Conservation (phyloP, 2,329 filamentous ascomycete species). For the Penicillium sp. region DNA sequence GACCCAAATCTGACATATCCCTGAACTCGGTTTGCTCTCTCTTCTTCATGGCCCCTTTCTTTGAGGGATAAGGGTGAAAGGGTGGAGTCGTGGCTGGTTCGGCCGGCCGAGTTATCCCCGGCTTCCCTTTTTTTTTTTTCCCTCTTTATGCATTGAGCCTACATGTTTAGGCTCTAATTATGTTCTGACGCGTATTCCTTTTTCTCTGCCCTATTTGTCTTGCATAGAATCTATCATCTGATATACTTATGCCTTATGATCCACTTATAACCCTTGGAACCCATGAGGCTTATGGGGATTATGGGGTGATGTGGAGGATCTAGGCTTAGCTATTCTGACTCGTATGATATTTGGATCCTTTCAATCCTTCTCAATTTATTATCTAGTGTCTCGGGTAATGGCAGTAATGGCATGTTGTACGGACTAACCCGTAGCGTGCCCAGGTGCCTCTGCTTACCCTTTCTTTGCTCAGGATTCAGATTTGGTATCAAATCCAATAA, state of each 20-base stretch:
- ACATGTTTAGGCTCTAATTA: no score
- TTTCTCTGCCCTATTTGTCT: neutral
- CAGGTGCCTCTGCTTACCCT: neutral
- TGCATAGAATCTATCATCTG: neutral
- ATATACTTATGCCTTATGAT: neutral
- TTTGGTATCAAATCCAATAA: neutral
- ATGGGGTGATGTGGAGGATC: neutral
- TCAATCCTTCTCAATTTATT: neutral
- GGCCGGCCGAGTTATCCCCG: slow-evolving; percentile 6
- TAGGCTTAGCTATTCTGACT: neutral
- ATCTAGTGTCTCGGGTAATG: neutral
- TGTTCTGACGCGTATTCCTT: neutral
- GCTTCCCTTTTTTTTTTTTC: neutral
- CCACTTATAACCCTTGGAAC: neutral
- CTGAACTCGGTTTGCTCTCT: neutral
- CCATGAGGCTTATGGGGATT: neutral
- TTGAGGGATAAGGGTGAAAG: neutral
- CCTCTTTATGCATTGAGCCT: no score
- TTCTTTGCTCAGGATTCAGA: neutral
- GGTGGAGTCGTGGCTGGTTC: neutral
- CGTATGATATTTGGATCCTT: neutral
- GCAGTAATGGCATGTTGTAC: neutral
- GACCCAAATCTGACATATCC: neutral
- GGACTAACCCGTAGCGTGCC: neutral
- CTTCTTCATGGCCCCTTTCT: no score